Conservation (phyloP, 129 eudicot species). For the Dittrichia graveolens region DNA sequence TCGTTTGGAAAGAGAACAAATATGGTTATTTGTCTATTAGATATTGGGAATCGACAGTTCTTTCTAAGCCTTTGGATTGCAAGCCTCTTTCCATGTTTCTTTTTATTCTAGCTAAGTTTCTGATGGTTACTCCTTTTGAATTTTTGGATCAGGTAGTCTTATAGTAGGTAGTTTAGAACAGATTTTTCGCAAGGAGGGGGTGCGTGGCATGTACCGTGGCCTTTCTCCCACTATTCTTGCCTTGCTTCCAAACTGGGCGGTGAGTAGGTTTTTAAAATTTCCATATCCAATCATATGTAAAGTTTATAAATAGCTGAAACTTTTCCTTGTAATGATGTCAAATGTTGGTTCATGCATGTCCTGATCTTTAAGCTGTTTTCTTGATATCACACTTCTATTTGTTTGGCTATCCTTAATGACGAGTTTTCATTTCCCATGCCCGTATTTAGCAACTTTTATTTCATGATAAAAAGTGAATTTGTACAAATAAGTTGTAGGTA, state of each 20-base stretch:
- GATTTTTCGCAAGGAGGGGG: slow-evolving; percentile 75
- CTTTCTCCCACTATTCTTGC: slow-evolving; percentile 94
- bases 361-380: background rate
- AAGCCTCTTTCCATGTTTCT: background rate
- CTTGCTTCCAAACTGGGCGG: slow-evolving; percentile 98
- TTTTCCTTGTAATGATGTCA: background rate
- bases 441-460: background rate
- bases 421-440: background rate
- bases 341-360: background rate
- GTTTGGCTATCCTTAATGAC: background rate
- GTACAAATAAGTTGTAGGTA: background rate
- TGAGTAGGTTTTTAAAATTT: slow-evolving; percentile 43
- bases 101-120: background rate
- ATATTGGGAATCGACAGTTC: background rate
- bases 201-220: slow-evolving; percentile 97
- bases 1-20: background rate
- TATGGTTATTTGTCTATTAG: background rate
- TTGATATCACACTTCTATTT: background rate
- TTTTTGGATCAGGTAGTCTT: slow-evolving; percentile 64
- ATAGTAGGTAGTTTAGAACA: slow-evolving; percentile 87
- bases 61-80: background rate
- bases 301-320: background rate
- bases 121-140: background rate
- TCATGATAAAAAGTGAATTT: background rate
- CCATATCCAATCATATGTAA: background rate